Conservation (phyloP, 2,329 filamentous ascomycete species). For the Trematosphaeria pertusa region DNA sequence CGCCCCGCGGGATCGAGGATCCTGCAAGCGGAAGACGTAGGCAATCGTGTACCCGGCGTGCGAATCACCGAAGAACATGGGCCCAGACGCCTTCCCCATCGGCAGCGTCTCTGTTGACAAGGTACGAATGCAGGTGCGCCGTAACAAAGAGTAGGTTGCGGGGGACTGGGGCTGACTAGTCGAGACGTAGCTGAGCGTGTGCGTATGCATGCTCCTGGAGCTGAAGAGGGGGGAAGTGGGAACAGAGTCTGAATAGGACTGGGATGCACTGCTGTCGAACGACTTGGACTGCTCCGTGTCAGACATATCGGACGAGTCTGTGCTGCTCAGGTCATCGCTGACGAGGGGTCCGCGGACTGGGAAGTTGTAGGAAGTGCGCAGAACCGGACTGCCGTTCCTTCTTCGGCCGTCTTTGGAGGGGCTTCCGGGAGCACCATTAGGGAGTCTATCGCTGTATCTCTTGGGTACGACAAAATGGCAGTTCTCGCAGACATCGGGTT, state of each 20-base stretch:
- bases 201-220: conserved; percentile 54
- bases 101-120: conserved; percentile 64
- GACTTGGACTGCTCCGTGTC: conserved; percentile 49
- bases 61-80: conserved; percentile 65
- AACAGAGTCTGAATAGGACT: conserved; percentile 41
- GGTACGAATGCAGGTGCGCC: conserved; percentile 64
- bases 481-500: conserved; percentile 64
- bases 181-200: conserved; percentile 65
- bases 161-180: conserved; percentile 62
- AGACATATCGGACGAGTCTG: conserved; percentile 45
- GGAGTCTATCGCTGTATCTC: conserved; percentile 60
- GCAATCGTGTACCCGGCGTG: conserved; percentile 65
- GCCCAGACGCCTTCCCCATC: conserved; percentile 62
- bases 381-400: conserved; percentile 60
- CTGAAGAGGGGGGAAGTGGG: conserved; percentile 54
- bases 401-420: conserved; percentile 57
- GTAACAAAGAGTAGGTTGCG: conserved; percentile 61
- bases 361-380: conserved; percentile 62
- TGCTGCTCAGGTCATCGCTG: conserved; percentile 40
- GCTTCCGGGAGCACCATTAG: conserved; percentile 60
- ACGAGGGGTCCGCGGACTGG: conserved; percentile 54
- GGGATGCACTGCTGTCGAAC: conserved; percentile 39
- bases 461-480: conserved; percentile 64
- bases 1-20: conserved; percentile 64
- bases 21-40: conserved; percentile 65